Evolutionary conservation across 805 yeast species (phyloP).

Genomic region (Teunomyces aglyptinius): DNA sequence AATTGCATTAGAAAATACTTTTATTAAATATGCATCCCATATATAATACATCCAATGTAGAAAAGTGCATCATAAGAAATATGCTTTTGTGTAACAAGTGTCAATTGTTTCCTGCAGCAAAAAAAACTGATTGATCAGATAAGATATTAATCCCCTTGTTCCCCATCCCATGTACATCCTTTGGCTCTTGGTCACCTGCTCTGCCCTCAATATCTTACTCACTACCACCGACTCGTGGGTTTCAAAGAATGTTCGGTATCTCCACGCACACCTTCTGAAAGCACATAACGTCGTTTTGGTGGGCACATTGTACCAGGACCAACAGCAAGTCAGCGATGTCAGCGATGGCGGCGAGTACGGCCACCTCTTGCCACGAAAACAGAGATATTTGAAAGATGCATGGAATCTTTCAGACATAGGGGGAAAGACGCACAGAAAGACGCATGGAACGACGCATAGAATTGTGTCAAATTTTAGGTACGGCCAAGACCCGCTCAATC

Average conservation of each 20-base stretch:
- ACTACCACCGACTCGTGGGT: slow-evolving; percentile 40
- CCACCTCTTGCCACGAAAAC: slow-evolving; percentile 31
- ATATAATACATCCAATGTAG: too few species aligned
- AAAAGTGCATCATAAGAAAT: too few species aligned
- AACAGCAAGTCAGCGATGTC: slow-evolving; percentile 4
- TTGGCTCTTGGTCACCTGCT: not conserved
- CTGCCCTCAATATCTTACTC: slow-evolving; percentile 27
- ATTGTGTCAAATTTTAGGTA: not conserved
- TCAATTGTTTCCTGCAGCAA: too few species aligned
- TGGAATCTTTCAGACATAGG: too few species aligned
- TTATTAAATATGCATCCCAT: too few species aligned
- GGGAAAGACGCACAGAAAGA: not conserved
- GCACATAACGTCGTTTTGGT: slow-evolving; percentile 31
- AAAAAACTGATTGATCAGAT: too few species aligned
- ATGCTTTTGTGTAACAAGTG: too few species aligned
- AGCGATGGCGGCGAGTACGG: slow-evolving; percentile 35
- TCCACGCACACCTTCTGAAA: slow-evolving; percentile 23
- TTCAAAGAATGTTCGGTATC: slow-evolving; percentile 28
- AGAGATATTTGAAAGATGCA: slow-evolving; percentile 19
- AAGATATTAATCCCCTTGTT: too few species aligned
- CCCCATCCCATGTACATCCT: not conserved
- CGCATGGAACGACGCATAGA: not conserved
- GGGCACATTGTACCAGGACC: slow-evolving; percentile 27
- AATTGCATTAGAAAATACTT: not conserved
- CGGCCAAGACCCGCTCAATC: slow-evolving; percentile 37